A percentile compares a stretch with the other conserved stretches of the same genome.
Conservation (phyloP, 495 filamentous ascomycete genomes). For the Lophium mytilinum region DNA sequence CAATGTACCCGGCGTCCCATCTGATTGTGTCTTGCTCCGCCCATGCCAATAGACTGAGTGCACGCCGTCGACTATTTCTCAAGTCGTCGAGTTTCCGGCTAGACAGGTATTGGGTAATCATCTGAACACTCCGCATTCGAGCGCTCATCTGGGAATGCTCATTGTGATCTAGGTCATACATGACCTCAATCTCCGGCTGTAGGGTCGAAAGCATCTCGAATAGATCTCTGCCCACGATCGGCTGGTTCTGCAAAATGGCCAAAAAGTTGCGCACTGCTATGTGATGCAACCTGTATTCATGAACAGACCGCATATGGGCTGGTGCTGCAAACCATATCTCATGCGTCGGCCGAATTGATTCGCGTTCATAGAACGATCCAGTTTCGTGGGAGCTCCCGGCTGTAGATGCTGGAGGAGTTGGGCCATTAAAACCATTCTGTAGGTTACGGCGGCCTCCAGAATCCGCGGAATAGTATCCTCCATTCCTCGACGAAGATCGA, state of each 20-base stretch:
- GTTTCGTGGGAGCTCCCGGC: slow-evolving; percentile 2
- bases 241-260: slow-evolving; percentile 27
- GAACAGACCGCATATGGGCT: slow-evolving; percentile 10
- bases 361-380: not conserved
- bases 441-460: not conserved
- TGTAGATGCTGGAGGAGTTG: not conserved
- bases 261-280: slow-evolving; percentile 29
- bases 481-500: not conserved
- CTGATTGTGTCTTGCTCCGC: slow-evolving; percentile 52
- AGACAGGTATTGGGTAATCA: slow-evolving; percentile 21
- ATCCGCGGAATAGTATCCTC: not conserved
- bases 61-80: slow-evolving; percentile 51
- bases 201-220: slow-evolving; percentile 26
- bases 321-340: slow-evolving; percentile 30
- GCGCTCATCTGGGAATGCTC: slow-evolving; percentile 9
- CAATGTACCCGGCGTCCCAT: slow-evolving; percentile 58
- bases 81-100: slow-evolving; percentile 48
- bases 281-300: slow-evolving; percentile 21
- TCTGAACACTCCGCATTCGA: slow-evolving; percentile 19
- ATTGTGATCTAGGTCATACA: slow-evolving; percentile 27
- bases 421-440: not conserved
- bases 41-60: slow-evolving; percentile 56
- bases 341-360: slow-evolving; percentile 11
- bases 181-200: slow-evolving; percentile 24
- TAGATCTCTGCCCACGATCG: slow-evolving; percentile 26